These are phyloP conservation scores for Trichomonas vaginalis DNA, from an alignment of 208 protist genomes.

Conservation along the genomic window DNA sequence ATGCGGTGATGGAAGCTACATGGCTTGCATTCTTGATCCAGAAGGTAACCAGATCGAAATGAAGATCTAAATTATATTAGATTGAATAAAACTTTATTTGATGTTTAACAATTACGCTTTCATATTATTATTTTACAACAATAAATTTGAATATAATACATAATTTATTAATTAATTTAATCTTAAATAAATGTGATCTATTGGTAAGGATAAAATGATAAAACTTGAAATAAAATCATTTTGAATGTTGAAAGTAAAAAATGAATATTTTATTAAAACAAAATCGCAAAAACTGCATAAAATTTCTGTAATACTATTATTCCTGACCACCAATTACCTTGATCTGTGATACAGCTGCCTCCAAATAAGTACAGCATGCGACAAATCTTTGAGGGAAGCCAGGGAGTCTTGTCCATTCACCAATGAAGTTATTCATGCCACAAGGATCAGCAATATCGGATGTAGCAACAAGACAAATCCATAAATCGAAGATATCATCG, in stretches of 20 bases:
- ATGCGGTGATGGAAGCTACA: background rate
- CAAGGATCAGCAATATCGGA: background rate
- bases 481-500: background rate
- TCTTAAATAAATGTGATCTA: too few species aligned
- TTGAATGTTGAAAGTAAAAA: too few species aligned
- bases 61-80: background rate
- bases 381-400: background rate
- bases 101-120: too few species aligned
- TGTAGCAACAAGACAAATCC: background rate
- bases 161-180: too few species aligned
- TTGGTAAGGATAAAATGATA: too few species aligned
- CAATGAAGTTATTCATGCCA: background rate
- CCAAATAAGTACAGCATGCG: background rate
- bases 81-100: too few species aligned
- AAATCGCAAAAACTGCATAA: too few species aligned
- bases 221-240: too few species aligned
- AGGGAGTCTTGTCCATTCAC: background rate
- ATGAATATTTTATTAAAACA: too few species aligned
- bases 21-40: background rate
- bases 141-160: too few species aligned
- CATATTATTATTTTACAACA: too few species aligned
- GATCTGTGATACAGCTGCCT: background rate
- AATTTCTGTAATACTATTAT: background rate
- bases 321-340: background rate
- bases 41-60: background rate